Conservation (phyloP, 441 rosid genomes). For the Populus hybrid region DNA sequence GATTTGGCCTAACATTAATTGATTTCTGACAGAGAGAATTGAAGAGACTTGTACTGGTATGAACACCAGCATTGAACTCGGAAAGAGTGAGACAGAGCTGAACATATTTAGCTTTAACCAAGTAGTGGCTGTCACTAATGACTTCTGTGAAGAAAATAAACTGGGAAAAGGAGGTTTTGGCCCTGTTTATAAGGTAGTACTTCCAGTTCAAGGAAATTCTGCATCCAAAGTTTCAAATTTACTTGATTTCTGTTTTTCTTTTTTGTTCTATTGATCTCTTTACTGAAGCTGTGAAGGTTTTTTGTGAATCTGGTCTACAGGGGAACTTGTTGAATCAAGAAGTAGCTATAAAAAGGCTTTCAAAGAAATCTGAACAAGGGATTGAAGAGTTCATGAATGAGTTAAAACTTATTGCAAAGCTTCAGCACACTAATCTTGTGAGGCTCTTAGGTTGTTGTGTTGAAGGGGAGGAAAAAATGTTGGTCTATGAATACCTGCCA, state of each 20-base stretch:
- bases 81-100: not conserved
- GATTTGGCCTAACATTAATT: not conserved
- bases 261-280: not conserved
- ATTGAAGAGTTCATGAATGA: slow-evolving; percentile 10
- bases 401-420: slow-evolving; percentile 8
- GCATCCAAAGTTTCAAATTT: not conserved
- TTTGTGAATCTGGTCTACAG: not conserved
- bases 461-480: slow-evolving; percentile 8
- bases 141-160: slow-evolving; percentile 2
- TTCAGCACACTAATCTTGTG: slow-evolving; percentile 12
- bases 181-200: not conserved
- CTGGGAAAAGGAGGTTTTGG: not conserved
- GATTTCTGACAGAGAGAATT: not conserved
- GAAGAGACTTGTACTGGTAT: too few relatives aligned
- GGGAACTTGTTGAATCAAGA: not conserved
- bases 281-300: not conserved
- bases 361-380: slow-evolving; percentile 1
- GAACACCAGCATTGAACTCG: not conserved
- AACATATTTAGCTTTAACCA: not conserved
- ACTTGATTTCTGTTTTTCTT: not conserved
- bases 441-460: slow-evolving; percentile 11
- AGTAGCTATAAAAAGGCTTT: slow-evolving; percentile 12
- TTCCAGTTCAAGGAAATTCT: not conserved
- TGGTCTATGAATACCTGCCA: slow-evolving; percentile 7
- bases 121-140: not conserved